Conservation (phyloP, 1,139 yeast genomes). For the Candida sp. region DNA sequence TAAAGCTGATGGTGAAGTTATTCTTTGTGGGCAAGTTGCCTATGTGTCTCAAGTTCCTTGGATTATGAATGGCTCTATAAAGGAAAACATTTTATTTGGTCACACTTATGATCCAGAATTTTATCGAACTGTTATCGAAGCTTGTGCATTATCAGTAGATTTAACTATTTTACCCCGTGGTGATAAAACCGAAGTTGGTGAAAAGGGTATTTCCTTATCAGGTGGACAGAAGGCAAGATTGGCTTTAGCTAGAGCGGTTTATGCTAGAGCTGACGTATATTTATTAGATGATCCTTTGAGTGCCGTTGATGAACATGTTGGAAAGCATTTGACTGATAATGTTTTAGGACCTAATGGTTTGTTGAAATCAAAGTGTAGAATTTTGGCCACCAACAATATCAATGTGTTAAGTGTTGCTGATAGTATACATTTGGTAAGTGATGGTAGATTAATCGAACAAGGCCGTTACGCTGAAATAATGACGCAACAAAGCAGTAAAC, state of each 20-base stretch:
- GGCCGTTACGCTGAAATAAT: slow-evolving; percentile 65
- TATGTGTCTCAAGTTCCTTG: slow-evolving; percentile 91
- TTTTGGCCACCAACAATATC: slow-evolving; percentile 87
- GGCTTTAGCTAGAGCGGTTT: slow-evolving; percentile 37
- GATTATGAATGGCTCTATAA: slow-evolving; percentile 44
- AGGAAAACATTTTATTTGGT: slow-evolving; percentile 38
- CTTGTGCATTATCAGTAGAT: slow-evolving; percentile 34
- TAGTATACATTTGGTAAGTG: slow-evolving; percentile 65
- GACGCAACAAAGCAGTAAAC: slow-evolving; percentile 48
- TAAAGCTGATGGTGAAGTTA: slow-evolving; percentile 72
- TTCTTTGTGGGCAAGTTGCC: slow-evolving; percentile 76
- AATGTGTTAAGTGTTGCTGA: slow-evolving; percentile 81
- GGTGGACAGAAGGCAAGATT: slow-evolving; percentile 41
- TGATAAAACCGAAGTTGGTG: slow-evolving; percentile 36
- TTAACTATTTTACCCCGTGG: slow-evolving; percentile 33
- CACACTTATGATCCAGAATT: slow-evolving; percentile 21
- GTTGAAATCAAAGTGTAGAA: slow-evolving; percentile 68
- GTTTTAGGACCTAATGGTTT: slow-evolving; percentile 78
- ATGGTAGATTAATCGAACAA: slow-evolving; percentile 76
- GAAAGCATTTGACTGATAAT: slow-evolving; percentile 26
- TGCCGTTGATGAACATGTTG: slow-evolving; percentile 37
- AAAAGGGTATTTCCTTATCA: slow-evolving; percentile 37
- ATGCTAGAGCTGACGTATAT: slow-evolving; percentile 33
- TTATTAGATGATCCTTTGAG: slow-evolving; percentile 32
- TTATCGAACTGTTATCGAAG: slow-evolving; percentile 26